Percentiles rank a stretch among this genome's conserved stretches.
phyloP scores from a whole-genome alignment of 2,329 filamentous ascomycete genomes.

The Teratosphaeria pseudoeucalypti region DNA sequence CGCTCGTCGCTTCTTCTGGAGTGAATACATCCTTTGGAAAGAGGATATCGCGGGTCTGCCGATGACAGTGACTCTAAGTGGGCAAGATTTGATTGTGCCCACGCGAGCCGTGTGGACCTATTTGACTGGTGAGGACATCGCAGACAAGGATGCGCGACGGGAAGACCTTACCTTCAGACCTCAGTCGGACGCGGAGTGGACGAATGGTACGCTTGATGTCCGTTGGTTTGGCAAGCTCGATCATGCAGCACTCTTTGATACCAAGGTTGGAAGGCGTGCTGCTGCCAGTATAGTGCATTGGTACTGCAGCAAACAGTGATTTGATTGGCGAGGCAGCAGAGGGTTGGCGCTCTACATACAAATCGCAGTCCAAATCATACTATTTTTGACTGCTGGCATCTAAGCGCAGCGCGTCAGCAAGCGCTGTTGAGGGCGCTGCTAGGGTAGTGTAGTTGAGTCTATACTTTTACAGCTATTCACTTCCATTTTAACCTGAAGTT shows the following conservation, averaged over 20 bases:
- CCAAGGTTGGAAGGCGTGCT: neutral
- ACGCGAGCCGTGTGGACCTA: slow-evolving; percentile 47
- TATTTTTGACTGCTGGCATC: neutral
- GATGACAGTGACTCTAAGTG: slow-evolving; percentile 48
- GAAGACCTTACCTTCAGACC: neutral
- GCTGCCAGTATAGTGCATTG: neutral
- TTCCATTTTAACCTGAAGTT: neutral
- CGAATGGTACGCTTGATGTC: slow-evolving; percentile 39
- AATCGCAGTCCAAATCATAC: neutral
- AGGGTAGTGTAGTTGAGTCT: neutral
- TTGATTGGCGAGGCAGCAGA: neutral
- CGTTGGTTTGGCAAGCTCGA: slow-evolving; percentile 49
- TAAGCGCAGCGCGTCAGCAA: neutral
- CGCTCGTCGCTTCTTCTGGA: slow-evolving; percentile 57
- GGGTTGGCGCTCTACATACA: neutral
- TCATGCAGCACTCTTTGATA: slow-evolving; percentile 34
- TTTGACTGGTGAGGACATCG: slow-evolving; percentile 26
- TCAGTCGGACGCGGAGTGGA: slow-evolving; percentile 21
- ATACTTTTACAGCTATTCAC: neutral
- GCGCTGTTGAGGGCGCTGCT: neutral
- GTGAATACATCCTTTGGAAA: slow-evolving; percentile 57
- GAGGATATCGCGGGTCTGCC: slow-evolving; percentile 42
- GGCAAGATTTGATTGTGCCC: slow-evolving; percentile 53
- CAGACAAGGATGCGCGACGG: neutral
- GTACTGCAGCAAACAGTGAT: neutral